Evolutionary conservation across 345 rosid genomes (phyloP), one percentile per base, ranked within the genome.

Genomic region (Cardiospermum halicacabum): DNA sequence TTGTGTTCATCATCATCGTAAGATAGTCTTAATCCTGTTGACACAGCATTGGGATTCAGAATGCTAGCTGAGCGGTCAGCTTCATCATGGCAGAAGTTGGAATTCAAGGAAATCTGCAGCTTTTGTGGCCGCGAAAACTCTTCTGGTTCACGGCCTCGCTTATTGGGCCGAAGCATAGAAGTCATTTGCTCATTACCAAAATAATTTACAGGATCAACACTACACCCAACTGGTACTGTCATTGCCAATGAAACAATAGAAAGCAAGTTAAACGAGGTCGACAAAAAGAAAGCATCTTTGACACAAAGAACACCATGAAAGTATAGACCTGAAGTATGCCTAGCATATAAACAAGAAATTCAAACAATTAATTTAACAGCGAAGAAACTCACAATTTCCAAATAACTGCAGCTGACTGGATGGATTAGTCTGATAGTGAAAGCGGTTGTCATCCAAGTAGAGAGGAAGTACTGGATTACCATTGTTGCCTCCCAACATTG

Each of bases 21-120:
- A 4, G 97, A 90, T 15, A 91, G 79, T 72, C 91, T 82, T 70
- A 91, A 74, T 48, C 97, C 97, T 53, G 97, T 91, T 48, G 96
- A 88, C 21, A 91, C 89, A 19, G 81, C 61, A 69, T 83, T 84
- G 31, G 82, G 85, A 56, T 79, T 82, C 15, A 78, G 82, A 60
- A 79, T 75, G 72, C 80, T 75, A 13, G 78, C 76, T 10, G 88
- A 62, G 54, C 72, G 75, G 13, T 79, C 87, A 26, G 72, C 84
- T 64, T 84, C 89, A 62, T 89, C 89, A 69, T 76, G 82, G 73
- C 77, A 70, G 24, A 72, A 51, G 58, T 71, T 74, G 69, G 84
- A 75, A 22, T 83, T 80, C 71, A 80, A 86, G 56, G 97, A 86
- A 49, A 84, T 78, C 64, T 88, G 89, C 53, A 81, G 78, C 75